Evolutionary conservation across 78 protist species (phyloP).

Genomic region (Dictyostelium purpureum): DNA sequence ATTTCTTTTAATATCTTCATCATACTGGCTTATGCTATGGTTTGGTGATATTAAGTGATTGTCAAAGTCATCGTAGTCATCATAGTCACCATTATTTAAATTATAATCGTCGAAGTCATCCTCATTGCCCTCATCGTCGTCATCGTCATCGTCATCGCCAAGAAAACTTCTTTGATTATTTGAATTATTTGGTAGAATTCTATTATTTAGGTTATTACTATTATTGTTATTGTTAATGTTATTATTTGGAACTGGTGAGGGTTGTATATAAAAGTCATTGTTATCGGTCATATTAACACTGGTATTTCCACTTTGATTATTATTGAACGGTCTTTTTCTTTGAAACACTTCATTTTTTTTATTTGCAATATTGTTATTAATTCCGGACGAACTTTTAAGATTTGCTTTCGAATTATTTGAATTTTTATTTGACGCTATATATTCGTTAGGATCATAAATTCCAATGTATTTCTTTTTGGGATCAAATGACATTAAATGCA

Average conservation of each 20-base stretch:
- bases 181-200: neutral
- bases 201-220: neutral
- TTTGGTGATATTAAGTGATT: no score
- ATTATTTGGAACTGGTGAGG: neutral
- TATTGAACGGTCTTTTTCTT: neutral
- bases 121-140: neutral
- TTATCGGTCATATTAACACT: neutral
- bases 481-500: neutral
- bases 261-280: neutral
- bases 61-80: neutral
- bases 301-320: neutral
- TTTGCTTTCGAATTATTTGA: neutral
- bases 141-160: neutral
- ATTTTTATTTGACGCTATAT: neutral
- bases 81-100: neutral
- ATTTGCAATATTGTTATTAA: neutral
- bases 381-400: neutral
- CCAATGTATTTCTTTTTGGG: constrained; percentile 4
- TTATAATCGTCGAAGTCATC: neutral
- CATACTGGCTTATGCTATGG: neutral
- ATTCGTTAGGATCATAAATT: constrained; percentile 1
- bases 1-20: neutral
- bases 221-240: neutral
- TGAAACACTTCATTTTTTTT: neutral
- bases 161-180: no score